Evolutionary conservation across 805 yeast species (phyloP), one percentile per base, ranked within the genome.

Genomic region (Yamadazyma nakazawae): DNA sequence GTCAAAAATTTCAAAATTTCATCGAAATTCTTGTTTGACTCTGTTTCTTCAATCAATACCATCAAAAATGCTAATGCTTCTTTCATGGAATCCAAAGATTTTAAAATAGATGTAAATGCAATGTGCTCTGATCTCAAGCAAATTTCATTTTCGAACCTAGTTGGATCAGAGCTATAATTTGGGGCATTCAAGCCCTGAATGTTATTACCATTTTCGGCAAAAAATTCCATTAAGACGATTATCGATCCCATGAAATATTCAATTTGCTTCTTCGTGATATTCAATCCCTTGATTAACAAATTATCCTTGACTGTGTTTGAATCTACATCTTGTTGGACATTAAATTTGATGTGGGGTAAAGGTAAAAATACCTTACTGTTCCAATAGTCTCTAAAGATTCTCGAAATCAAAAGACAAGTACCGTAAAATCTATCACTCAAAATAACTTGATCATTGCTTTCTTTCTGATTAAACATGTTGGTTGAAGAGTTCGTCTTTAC

Each of bases 401-500:
- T 78, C 0, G 96, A 78, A 28, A 90, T 72, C 48, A 90, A 78
- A 21, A 89, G 75, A 12, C 92, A 84, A 14, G 88, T 79, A 40
- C 97, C 98, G 62, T 88, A 91, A 57, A 91, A 90, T 54, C 97
- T 74, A 55, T 96, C 96, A 66, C 96, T 88, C 50, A 94, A 75
- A 26, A 87, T 81, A n/a, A 92, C 96, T 61, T 83, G 84, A 52
- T 84, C 87, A 42, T 84, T 74, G 32, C 78, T 58, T 42, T 48
- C 45, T 34, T 37, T 39, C 17, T 44, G 48, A 31, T 18, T 41
- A 30, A 45, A 38, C 24, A 34, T 14, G 8, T 42, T 36, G 50
- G 37, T 32, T 37, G 39, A 17, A 36, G 46, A 19, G 46, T 40
- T 46, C 34, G 36, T 25, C 44, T 54, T 56, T 1, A 38, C 34